These are phyloP conservation scores for Oryza glumipatula DNA, from an alignment of 176 grass and related monocot species.

Conservation along the genomic window DNA sequence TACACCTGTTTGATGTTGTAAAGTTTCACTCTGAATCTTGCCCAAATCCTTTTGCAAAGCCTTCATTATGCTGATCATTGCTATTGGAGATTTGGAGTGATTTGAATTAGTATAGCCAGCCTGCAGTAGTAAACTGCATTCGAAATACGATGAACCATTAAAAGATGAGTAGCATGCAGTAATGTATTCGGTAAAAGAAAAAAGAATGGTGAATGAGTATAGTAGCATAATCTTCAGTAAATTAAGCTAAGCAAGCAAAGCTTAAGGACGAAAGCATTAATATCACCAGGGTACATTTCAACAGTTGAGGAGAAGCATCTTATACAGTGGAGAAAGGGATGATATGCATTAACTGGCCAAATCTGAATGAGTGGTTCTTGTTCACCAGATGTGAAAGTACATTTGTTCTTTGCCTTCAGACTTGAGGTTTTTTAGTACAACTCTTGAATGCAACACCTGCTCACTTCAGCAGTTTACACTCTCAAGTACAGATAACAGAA, in stretches of 20 bases:
- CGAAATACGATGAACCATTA: too few species aligned
- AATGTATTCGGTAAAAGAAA: background rate
- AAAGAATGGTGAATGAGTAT: background rate
- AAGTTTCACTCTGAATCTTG: background rate
- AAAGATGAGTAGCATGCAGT: background rate
- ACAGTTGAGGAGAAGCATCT: constrained; percentile 15
- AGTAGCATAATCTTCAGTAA: background rate
- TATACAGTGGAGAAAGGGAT: constrained; percentile 25
- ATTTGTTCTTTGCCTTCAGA: constrained; percentile 6
- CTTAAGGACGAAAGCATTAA: constrained; percentile 4
- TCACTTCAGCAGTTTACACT: constrained; percentile 6
- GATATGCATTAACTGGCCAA: constrained; percentile 26
- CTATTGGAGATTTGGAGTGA: background rate
- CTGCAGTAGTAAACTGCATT: too few species aligned
- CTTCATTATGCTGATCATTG: background rate
- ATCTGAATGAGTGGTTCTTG: background rate
- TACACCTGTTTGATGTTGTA: background rate
- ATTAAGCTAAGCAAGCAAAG: background rate
- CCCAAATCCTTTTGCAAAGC: background rate
- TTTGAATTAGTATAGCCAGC: background rate
- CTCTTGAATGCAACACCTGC: constrained; percentile 5
- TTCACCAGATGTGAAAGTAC: background rate
- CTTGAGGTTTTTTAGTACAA: constrained; percentile 1
- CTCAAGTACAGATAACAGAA: background rate
- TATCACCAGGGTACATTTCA: background rate